phyloP scores from a whole-genome alignment of 2,329 filamentous ascomycete species.

The Alternaria atra region DNA sequence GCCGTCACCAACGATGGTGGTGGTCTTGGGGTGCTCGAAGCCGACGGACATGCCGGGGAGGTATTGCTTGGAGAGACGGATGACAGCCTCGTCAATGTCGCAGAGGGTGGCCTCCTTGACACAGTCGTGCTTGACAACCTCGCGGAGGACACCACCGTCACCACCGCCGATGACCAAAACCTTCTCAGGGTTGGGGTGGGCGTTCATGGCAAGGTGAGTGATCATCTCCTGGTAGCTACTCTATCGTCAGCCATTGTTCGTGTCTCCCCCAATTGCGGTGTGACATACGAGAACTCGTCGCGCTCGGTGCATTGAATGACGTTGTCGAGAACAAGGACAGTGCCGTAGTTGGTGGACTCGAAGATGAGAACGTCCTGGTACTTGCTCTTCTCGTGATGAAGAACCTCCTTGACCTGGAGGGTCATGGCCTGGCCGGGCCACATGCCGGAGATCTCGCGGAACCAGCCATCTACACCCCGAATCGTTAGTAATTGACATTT shows the following conservation, averaged over 20 bases:
- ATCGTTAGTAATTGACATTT: conserved; percentile 1
- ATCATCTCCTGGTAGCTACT: conserved; percentile 98
- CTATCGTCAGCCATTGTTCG: conserved; percentile 24
- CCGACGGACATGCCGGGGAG: conserved; percentile 92
- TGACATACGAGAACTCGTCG: conserved; percentile 86
- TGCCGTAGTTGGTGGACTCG: conserved; percentile 96
- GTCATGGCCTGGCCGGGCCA: conserved; percentile 99
- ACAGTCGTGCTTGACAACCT: conserved; percentile 98
- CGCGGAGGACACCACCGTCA: conserved; percentile 95
- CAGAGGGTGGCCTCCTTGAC: conserved; percentile 96
- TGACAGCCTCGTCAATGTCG: conserved; percentile 99
- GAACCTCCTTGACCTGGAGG: conserved; percentile 85
- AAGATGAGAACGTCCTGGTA: conserved; percentile 99
- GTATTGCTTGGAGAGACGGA: conserved; percentile 97
- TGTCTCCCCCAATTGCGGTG: neutral
- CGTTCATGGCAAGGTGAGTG: conserved; percentile 97
- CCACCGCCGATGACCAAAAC: conserved; percentile 98
- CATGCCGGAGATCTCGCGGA: conserved; percentile 98
- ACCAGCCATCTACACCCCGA: conserved; percentile 89
- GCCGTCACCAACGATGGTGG: conserved; percentile 92
- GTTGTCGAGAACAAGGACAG: conserved; percentile 95
- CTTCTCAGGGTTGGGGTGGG: conserved; percentile 97
- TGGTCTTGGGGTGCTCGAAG: conserved; percentile 93
- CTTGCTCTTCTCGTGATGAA: conserved; percentile 99
- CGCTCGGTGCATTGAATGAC: conserved; percentile 99